phyloP scores from a whole-genome alignment of 2,329 filamentous ascomycete species.

The Tolypocladium ophioglossoides region DNA sequence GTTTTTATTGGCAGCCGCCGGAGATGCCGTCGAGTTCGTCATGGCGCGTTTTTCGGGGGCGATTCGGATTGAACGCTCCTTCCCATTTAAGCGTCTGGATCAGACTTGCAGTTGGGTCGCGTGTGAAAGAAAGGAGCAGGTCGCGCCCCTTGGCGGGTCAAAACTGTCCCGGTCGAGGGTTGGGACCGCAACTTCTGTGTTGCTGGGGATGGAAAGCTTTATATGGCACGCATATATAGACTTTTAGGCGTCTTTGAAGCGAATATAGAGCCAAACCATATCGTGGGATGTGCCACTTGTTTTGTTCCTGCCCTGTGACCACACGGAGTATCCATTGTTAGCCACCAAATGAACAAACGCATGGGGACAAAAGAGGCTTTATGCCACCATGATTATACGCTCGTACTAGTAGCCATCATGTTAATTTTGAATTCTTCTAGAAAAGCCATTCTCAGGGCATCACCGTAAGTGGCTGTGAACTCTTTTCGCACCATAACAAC shows the following conservation, averaged over 20 bases:
- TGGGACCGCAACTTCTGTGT: too few relatives aligned
- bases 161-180: not conserved
- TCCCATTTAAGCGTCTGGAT: not conserved
- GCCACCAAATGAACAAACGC: too few relatives aligned
- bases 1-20: not conserved
- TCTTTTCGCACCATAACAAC: not conserved
- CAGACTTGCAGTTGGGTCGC: not conserved
- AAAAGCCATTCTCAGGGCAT: not conserved
- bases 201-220: too few relatives aligned
- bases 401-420: not conserved
- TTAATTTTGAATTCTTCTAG: not conserved
- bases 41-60: not conserved
- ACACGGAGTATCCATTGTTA: too few relatives aligned
- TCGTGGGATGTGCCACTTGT: too few relatives aligned
- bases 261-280: too few relatives aligned
- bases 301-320: too few relatives aligned
- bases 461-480: not conserved
- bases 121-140: not conserved
- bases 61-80: not conserved
- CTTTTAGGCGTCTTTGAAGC: too few relatives aligned
- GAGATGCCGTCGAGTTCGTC: not conserved
- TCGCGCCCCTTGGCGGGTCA: not conserved
- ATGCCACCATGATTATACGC: not conserved
- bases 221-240: too few relatives aligned
- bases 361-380: not conserved